Conservation (phyloP, 1,139 yeast species). For the Ogataea hybrid region DNA sequence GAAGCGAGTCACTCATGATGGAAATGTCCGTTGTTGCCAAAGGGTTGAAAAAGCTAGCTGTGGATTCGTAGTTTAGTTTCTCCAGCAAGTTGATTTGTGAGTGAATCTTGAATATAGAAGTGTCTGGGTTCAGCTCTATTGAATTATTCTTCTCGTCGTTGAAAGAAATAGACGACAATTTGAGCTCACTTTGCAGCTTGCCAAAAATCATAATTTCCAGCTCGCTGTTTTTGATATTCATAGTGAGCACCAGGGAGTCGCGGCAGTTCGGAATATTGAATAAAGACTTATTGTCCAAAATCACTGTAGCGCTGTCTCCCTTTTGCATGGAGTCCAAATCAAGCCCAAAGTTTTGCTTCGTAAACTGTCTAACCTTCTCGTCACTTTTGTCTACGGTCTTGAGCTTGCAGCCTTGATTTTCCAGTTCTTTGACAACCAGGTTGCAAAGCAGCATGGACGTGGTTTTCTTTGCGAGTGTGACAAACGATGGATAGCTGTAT, state of each 20-base stretch:
- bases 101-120: constrained; percentile 29
- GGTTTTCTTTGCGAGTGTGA: constrained; percentile 48
- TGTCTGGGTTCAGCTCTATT: constrained; percentile 24
- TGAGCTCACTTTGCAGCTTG: constrained; percentile 25
- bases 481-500: constrained; percentile 49
- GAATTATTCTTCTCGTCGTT: constrained; percentile 25
- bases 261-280: constrained; percentile 30
- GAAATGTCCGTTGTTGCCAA: constrained; percentile 13
- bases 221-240: constrained; percentile 22
- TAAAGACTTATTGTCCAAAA: constrained; percentile 30
- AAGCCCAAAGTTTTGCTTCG: constrained; percentile 19
- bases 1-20: constrained; percentile 25
- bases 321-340: constrained; percentile 13
- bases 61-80: constrained; percentile 18
- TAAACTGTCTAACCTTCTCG: constrained; percentile 21
- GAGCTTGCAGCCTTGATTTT: constrained; percentile 39
- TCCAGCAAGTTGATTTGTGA: constrained; percentile 26
- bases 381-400: constrained; percentile 30
- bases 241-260: constrained; percentile 28
- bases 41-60: constrained; percentile 5
- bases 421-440: constrained; percentile 60
- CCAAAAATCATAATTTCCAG: constrained; percentile 31
- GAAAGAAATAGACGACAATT: constrained; percentile 26
- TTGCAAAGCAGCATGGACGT: constrained; percentile 63
- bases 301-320: constrained; percentile 24